Percentiles rank a stretch among this genome's conserved stretches.
Conservation (phyloP, 208 protist species). For the Wallacemonas sp. region DNA sequence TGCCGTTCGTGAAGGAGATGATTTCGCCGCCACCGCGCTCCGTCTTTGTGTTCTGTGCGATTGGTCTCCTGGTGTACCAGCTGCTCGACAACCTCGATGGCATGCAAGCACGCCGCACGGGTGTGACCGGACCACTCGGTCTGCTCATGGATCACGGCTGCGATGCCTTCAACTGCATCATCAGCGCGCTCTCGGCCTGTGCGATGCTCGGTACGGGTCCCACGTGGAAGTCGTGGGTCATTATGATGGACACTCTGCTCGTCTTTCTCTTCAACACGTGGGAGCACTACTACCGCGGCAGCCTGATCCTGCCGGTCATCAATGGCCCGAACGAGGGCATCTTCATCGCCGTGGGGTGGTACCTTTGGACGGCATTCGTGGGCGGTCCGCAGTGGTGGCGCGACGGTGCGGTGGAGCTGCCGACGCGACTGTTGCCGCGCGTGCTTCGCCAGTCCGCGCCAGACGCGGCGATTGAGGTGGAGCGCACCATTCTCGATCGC, state of each 20-base stretch:
- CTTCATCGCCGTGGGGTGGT: slow-evolving; percentile 54
- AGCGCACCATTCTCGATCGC: slow-evolving; percentile 27
- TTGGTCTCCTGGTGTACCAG: slow-evolving; percentile 76
- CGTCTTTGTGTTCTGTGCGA: slow-evolving; percentile 65
- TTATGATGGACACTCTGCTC: slow-evolving; percentile 51
- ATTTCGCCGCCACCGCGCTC: slow-evolving; percentile 48
- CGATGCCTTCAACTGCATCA: slow-evolving; percentile 83
- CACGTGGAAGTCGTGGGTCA: slow-evolving; percentile 68
- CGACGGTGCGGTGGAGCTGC: slow-evolving; percentile 48
- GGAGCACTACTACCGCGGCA: slow-evolving; percentile 89
- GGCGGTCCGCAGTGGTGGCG: slow-evolving; percentile 78
- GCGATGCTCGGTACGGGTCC: slow-evolving; percentile 49
- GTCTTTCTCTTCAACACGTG: slow-evolving; percentile 87
- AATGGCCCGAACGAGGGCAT: slow-evolving; percentile 92
- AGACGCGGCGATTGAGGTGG: slow-evolving; percentile 43
- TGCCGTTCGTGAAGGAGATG: slow-evolving; percentile 31
- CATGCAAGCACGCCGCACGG: slow-evolving; percentile 91
- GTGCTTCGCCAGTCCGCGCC: slow-evolving; percentile 55
- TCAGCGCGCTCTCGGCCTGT: slow-evolving; percentile 55
- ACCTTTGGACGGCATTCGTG: slow-evolving; percentile 61
- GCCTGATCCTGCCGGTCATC: slow-evolving; percentile 84
- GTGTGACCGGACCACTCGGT: slow-evolving; percentile 91
- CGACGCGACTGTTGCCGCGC: slow-evolving; percentile 39
- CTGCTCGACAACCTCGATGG: slow-evolving; percentile 95
- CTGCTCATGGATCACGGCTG: slow-evolving; percentile 95